These are phyloP conservation scores for Paraphaeosphaeria minitans DNA, from an alignment of 2,329 filamentous ascomycete species.

Conservation along the genomic window DNA sequence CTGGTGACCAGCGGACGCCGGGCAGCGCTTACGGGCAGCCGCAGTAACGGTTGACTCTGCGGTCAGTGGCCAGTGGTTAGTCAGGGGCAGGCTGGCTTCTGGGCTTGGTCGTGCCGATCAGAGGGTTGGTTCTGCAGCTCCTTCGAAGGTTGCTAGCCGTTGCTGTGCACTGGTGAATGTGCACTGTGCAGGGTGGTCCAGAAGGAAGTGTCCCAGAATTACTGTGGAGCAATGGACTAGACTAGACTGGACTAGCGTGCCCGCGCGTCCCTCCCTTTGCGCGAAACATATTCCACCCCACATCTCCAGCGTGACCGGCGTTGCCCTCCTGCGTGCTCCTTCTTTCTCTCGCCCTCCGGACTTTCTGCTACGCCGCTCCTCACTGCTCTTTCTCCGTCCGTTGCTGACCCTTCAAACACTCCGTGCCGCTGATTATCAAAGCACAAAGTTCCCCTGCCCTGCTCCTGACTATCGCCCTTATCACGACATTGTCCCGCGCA, in stretches of 20 bases:
- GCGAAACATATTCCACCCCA: slow-evolving; percentile 14
- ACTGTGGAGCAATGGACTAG: no score
- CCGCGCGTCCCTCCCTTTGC: slow-evolving; percentile 13
- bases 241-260: neutral
- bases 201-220: neutral
- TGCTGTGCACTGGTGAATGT: no score
- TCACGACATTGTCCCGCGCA: slow-evolving; percentile 11
- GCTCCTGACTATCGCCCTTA: slow-evolving; percentile 4
- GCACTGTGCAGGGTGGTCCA: neutral
- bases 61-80: no score
- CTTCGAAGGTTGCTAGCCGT: no score
- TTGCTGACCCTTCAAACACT: slow-evolving; percentile 11
- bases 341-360: slow-evolving; percentile 8
- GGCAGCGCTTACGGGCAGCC: neutral
- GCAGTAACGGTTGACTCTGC: neutral
- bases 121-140: no score
- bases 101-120: no score
- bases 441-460: slow-evolving; percentile 13
- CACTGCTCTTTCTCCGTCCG: slow-evolving; percentile 4
- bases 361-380: slow-evolving; percentile 8
- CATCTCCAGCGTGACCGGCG: slow-evolving; percentile 2
- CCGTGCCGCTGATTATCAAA: slow-evolving; percentile 20
- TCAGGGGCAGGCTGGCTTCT: no score
- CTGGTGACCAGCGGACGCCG: neutral
- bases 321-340: neutral